Evolutionary conservation across 768 basidiomycete genomes (phyloP).

Genomic region (Boletus patriciae): DNA sequence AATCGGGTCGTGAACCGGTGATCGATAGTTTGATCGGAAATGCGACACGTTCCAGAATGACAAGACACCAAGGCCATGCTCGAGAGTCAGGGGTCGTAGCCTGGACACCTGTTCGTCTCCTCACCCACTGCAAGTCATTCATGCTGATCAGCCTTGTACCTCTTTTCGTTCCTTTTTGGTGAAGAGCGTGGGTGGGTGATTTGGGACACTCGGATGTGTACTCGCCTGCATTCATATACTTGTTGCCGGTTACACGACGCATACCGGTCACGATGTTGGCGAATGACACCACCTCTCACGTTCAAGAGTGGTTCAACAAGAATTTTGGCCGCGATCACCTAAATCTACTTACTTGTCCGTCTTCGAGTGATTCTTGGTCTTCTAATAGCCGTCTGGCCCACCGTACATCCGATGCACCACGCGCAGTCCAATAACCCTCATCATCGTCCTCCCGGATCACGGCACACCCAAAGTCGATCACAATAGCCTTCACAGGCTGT

Average conservation of each 20-base stretch:
- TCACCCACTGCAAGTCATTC: no score
- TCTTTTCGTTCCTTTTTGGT: no score
- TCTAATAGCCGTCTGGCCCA: not conserved
- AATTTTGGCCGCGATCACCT: not conserved
- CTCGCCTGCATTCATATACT: not conserved
- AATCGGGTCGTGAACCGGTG: no score
- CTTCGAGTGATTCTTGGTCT: not conserved
- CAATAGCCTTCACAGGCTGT: not conserved
- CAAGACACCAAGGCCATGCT: no score
- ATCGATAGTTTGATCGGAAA: no score
- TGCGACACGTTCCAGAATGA: no score
- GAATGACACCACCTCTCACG: not conserved
- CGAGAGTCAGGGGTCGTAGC: no score
- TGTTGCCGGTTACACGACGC: conserved; percentile 7
- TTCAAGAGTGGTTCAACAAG: no score
- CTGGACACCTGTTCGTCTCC: no score
- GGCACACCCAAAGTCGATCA: not conserved
- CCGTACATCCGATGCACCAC: not conserved
- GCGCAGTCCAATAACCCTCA: not conserved
- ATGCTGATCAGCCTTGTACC: no score
- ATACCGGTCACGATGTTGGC: not conserved
- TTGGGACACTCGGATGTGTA: no score
- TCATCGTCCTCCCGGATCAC: not conserved
- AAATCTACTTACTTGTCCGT: not conserved
- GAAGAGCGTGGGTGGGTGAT: no score